phyloP scores from a whole-genome alignment of 2,329 filamentous ascomycete genomes.

The Epichloe festucae region DNA sequence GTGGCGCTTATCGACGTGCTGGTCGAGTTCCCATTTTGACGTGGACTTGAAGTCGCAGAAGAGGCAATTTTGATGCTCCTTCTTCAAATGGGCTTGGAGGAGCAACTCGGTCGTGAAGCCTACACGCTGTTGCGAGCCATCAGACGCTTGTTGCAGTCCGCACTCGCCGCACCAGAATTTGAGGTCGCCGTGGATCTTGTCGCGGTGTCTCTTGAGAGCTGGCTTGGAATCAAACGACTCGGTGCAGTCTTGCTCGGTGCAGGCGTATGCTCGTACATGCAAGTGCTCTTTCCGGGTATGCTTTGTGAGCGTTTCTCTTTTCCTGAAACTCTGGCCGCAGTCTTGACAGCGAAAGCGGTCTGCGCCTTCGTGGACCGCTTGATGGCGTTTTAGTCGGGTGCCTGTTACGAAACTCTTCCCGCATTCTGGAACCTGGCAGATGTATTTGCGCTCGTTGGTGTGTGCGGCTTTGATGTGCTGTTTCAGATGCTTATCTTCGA shows the following conservation, averaged over 20 bases:
- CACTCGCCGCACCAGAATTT: constrained; percentile 73
- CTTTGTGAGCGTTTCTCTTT: constrained; percentile 72
- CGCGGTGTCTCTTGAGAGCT: constrained; percentile 58
- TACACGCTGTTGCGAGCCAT: constrained; percentile 28
- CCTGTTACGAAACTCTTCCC: constrained; percentile 71
- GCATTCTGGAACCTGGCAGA: constrained; percentile 61
- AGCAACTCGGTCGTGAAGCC: constrained; percentile 61
- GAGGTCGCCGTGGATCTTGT: constrained; percentile 54
- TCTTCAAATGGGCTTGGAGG: constrained; percentile 60
- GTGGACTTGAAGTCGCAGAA: constrained; percentile 60
- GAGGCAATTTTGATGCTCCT: constrained; percentile 61
- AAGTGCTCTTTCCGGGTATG: constrained; percentile 71
- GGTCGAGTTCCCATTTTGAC: constrained; percentile 54
- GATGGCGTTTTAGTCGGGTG: constrained; percentile 63
- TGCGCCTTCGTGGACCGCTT: constrained; percentile 59
- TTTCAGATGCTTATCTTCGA: constrained; percentile 74
- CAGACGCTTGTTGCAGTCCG: constrained; percentile 23
- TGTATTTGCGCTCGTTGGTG: constrained; percentile 53
- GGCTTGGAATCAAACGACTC: constrained; percentile 62
- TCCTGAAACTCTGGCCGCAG: constrained; percentile 71
- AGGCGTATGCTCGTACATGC: constrained; percentile 57
- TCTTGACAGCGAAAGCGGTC: constrained; percentile 64
- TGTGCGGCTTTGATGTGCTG: constrained; percentile 79
- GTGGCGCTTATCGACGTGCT: constrained; percentile 69
- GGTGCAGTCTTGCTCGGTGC: constrained; percentile 46